Evolutionary conservation across 257 asterid genomes (phyloP), one percentile per base, ranked within the genome.

Genomic region (Scutellaria barbata): DNA sequence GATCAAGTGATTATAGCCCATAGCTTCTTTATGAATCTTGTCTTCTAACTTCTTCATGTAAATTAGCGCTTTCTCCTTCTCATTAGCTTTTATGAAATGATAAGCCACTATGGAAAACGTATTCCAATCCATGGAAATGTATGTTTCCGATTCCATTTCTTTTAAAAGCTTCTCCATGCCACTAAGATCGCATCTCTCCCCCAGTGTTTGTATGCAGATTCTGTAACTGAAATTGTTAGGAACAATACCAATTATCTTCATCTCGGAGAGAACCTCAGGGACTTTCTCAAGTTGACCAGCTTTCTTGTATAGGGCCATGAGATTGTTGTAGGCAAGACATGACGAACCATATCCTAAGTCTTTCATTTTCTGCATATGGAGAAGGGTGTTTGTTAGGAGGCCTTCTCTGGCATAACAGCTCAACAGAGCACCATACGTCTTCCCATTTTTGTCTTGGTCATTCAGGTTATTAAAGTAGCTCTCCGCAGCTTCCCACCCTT

Each of bases 221-320:
- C 84, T 83, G 78, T 85, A 87, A 79, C 83, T 83, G 81, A 87
- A 87, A 72, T 82, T 82, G 77, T 87, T 76, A 8, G 83, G 87
- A 63, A 73, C 56, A 37, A 87, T 71, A 10, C 85, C 86, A 25
- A 82, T 73, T 61, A 57, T 56, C 77, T 75, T 85, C 91, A 87
- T 87, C 73, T 83, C 91, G 1, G 71, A 81, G 64, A 87, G 63
- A 54, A 82, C 73, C 54, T 78, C 83, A 6, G 76, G 74, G 73
- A 83, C 79, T 75, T 84, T 84, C 73, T 87, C 88, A 0, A 74
- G 78, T 12, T 80, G 76, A 18, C 85, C 87, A 3, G 75, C 60
- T 16, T 76, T 79, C 79, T 83, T 79, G 80, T 83, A 85, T 10
- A 87, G 85, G 82, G 77, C 69, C 94, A 87, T 87, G 66, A 87